phyloP scores from a whole-genome alignment of 768 basidiomycete species.

The Russula earlei region DNA sequence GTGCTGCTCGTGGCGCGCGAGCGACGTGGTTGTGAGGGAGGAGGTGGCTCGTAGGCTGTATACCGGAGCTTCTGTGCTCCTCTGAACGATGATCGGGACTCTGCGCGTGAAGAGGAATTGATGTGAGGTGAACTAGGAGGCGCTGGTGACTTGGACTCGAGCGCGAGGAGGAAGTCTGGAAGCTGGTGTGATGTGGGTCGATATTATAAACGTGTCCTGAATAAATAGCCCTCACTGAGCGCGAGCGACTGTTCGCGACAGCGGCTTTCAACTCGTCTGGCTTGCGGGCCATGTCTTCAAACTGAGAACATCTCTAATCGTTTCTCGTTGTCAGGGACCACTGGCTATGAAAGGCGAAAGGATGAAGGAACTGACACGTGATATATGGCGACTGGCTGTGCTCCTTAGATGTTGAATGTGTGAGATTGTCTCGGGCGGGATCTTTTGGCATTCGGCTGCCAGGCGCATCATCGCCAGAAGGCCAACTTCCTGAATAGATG shows the following conservation, averaged over 20 bases:
- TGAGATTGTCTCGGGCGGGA: conserved; percentile 38
- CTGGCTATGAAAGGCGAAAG: conserved; percentile 6
- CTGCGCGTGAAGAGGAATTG: conserved; percentile 20
- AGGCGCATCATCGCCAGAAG: conserved; percentile 65
- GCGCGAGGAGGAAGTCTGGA: conserved; percentile 54
- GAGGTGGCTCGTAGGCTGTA: conserved; percentile 58
- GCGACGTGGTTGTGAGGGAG: conserved; percentile 30
- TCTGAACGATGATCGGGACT: conserved; percentile 25
- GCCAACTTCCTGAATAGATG: conserved; percentile 62
- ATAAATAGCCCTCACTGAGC: conserved; percentile 38
- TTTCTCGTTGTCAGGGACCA: not conserved
- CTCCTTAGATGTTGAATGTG: conserved; percentile 37
- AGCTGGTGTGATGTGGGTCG: conserved; percentile 35
- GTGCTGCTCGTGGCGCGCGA: conserved; percentile 29
- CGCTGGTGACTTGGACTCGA: conserved; percentile 30
- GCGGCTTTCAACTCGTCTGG: conserved; percentile 39
- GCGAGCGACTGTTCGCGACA: conserved; percentile 38
- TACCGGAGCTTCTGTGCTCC: conserved; percentile 50
- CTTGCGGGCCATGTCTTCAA: conserved; percentile 40
- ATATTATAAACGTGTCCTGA: not conserved
- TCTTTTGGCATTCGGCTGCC: conserved; percentile 45
- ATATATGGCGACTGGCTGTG: conserved; percentile 44
- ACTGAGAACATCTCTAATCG: conserved; percentile 61
- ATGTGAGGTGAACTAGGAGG: conserved; percentile 17
- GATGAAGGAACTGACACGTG: conserved; percentile 33